Conservation (phyloP, 1,139 yeast species). For the Candida pseudoviswanathii region DNA sequence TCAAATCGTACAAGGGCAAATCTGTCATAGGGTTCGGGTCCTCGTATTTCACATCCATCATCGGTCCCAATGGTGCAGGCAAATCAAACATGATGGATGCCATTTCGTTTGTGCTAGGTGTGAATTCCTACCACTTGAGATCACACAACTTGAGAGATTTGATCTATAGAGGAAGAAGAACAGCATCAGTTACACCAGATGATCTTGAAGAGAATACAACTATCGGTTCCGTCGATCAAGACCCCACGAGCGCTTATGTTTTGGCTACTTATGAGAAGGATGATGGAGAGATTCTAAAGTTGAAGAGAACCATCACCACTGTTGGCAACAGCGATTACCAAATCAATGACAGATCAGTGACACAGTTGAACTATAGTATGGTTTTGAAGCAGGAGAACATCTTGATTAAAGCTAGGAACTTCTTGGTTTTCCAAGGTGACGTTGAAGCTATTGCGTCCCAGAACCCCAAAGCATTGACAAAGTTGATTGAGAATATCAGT, state of each 20-base stretch:
- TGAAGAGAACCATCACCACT: constrained; percentile 56
- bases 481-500: constrained; percentile 76
- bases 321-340: constrained; percentile 70
- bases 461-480: constrained; percentile 73
- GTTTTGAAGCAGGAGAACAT: constrained; percentile 80
- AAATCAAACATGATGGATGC: constrained; percentile 99
- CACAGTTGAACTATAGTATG: constrained; percentile 65
- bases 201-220: constrained; percentile 16
- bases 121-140: constrained; percentile 74
- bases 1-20: constrained; percentile 86
- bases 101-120: constrained; percentile 91
- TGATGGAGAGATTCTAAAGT: constrained; percentile 52
- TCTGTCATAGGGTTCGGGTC: constrained; percentile 80
- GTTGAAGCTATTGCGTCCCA: constrained; percentile 93
- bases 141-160: constrained; percentile 74
- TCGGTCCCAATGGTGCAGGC: constrained; percentile 98
- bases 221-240: constrained; percentile 25
- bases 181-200: constrained; percentile 13
- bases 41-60: constrained; percentile 82
- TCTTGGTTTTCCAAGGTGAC: constrained; percentile 95
- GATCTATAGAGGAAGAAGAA: constrained; percentile 69
- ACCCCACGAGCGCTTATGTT: constrained; percentile 75
- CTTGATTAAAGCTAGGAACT: constrained; percentile 85
- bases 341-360: constrained; percentile 63
- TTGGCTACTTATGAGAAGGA: constrained; percentile 72